These are phyloP conservation scores for Aurantiochytrium sp. DNA, from an alignment of 108 stramenopile species.

Conservation along the genomic window DNA sequence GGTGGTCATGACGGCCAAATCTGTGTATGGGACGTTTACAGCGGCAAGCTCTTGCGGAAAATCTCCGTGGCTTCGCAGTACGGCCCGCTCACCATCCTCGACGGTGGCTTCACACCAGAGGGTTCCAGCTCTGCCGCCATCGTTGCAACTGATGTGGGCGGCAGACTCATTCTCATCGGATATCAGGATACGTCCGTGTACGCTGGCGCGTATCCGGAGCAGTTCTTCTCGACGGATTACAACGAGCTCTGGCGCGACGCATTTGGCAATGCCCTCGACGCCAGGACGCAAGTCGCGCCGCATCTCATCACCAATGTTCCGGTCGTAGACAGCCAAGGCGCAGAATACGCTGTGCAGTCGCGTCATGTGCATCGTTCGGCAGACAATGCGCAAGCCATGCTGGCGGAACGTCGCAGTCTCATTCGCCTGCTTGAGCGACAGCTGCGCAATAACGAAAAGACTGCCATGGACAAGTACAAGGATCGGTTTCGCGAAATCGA, in stretches of 20 bases:
- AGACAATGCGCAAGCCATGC: neutral
- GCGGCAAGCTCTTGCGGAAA: neutral
- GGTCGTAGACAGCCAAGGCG: neutral
- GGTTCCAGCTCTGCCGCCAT: neutral
- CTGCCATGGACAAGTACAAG: neutral
- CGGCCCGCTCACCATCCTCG: constrained; percentile 15
- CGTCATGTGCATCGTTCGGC: neutral
- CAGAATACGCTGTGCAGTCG: neutral
- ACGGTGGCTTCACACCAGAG: neutral
- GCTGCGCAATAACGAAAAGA: neutral
- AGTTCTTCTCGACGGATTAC: neutral
- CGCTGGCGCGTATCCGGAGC: neutral
- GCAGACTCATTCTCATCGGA: constrained; percentile 1
- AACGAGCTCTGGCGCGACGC: neutral
- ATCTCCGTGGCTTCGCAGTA: neutral
- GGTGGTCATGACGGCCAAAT: neutral
- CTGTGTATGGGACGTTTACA: constrained; percentile 11
- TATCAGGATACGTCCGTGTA: neutral
- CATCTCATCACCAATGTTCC: neutral
- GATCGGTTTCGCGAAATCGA: neutral
- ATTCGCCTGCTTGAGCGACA: neutral
- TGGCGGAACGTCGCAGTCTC: neutral
- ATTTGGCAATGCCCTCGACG: neutral
- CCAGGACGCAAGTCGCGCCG: neutral
- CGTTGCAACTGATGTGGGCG: neutral